A percentile compares a stretch with the other conserved stretches of the same genome.
Evolutionary conservation across 75 land plant genomes (phyloP).

Genomic region (Cupressus sempervirens): DNA sequence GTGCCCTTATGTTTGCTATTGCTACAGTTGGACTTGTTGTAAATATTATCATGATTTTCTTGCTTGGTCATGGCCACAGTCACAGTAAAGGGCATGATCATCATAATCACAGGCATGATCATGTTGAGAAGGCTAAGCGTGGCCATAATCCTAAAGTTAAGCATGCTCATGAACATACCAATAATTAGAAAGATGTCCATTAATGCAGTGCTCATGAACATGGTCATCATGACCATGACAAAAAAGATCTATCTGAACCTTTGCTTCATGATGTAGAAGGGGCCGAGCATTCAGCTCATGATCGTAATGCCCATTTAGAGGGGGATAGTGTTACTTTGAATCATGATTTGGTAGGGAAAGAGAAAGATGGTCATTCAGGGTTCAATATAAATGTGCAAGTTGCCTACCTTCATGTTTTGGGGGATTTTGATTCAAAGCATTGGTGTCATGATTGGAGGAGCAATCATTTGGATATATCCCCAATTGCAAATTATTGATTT

Average conservation of each 20-base stretch:
- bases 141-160: constrained; percentile 4
- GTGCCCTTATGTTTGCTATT: constrained; percentile 75
- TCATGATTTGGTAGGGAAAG: background rate
- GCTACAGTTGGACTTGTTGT: constrained; percentile 78
- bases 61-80: constrained; percentile 69
- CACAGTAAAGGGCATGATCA: constrained; percentile 14
- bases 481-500: constrained; percentile 75
- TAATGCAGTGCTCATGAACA: constrained; percentile 13
- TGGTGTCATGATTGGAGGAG: constrained; percentile 95
- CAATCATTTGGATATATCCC: constrained; percentile 78
- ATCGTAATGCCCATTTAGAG: background rate
- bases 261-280: constrained; percentile 17
- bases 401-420: constrained; percentile 86
- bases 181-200: constrained; percentile 11
- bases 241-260: constrained; percentile 19
- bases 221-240: background rate
- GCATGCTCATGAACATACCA: constrained; percentile 7
- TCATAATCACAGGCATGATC: constrained; percentile 20
- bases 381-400: constrained; percentile 76
- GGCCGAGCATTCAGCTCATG: constrained; percentile 1
- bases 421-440: constrained; percentile 87
- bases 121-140: constrained; percentile 32
- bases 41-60: constrained; percentile 71
- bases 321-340: background rate
- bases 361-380: constrained; percentile 20